Evolutionary conservation across 805 yeast species (phyloP), one percentile per base, ranked within the genome.

Genomic region (Phaffomyces opuntiae): DNA sequence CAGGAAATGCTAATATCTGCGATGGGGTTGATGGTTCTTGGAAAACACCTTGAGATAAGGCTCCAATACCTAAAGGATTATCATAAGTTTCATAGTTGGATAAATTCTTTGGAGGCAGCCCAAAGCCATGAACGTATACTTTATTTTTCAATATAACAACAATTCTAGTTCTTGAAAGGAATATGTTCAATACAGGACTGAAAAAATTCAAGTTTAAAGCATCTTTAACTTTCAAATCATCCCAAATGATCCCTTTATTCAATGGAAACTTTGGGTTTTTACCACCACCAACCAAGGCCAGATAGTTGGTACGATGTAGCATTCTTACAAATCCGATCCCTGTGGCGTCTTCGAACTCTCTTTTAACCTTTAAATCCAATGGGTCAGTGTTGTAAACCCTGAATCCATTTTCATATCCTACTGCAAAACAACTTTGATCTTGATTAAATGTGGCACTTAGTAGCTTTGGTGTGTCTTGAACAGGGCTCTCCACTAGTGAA

Each of bases 231-330:
- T 87, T 86, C 49, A 87, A 64, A 61, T 91, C 98, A 64, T 91
- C 97, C 96, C 96, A 93, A 16, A 91, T 81, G 33, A 88, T 74
- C 35, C 89, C 76, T 61, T 85, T 86, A 65, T 87, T 87, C 53
- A 78, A 72, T 1, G 96, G 85, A 56, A 79, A 87, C 49, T 78
- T 73, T 21, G 96, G 96, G 48, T 74, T 74, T 50, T 75, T 73
- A 1, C 96, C 96, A 16, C 96, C 96, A 1, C 97, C 96, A 0
- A 89, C 87, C 38, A 93, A 66, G 1, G 91, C 96, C 44, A 91
- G 72, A 60, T 89, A 90, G 65, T 91, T 91, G 0, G 97, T 89
- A 38, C 96, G 75, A 61, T 88, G 86, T 7, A 91, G 79, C 96
- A 91, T 87, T 39, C 82, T 70, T 2, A 85, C 78, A 32, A 73